Base-by-base conservation (phyloP, 1,139 yeast genomes). In the Taphrina betulina region DNA sequence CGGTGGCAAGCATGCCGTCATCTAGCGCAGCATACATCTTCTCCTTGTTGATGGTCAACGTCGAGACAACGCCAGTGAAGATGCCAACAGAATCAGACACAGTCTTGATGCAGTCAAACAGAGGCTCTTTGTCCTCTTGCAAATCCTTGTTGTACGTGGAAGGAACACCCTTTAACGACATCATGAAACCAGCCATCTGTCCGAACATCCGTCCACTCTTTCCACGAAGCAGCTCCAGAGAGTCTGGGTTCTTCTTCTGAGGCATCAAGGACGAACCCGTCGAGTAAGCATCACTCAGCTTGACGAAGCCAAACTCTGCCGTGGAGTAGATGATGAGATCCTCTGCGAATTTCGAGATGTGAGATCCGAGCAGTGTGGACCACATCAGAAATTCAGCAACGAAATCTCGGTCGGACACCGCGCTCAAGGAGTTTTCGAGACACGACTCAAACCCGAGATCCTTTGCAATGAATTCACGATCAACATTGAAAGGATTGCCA, bases 241-340 rank as follows among this genome's bases (percentile, higher is more conserved):
- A 86, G 69, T 92, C 99, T 2, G 98, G 96, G 73, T 92, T 92
- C 73, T 92, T 94, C 81, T 92, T 92, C 72, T 94, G 98, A 23
- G 99, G 99, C 99, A 92, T 92, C 68, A 92, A 78, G 40, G 96
- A 88, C 4, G 96, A 88, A 7, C 99, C 99, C 8, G 99, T 92
- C 1, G 98, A 92, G 73, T 92, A 92, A 28, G 98, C 98, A 70
- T 92, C 99, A 10, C 96, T 94, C 58, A 90, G 78, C 70, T 87
- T 82, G 63, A 92, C 77, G 69, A 94, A 92, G 1, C 96, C 96
- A 75, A 92, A 92, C 73, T 92, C 99, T 26, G 95, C 97, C 41
- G 96, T 87, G 2, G 97, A 92, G 72, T 92, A 92, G 65, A 92
- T 85, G 66, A 92, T 90, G 68, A 92, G 77, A 72, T 92, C 99